A percentile compares a stretch with the other conserved stretches of the same genome.
Evolutionary conservation across 441 rosid species (phyloP).

Genomic region (Geranium incanum): DNA sequence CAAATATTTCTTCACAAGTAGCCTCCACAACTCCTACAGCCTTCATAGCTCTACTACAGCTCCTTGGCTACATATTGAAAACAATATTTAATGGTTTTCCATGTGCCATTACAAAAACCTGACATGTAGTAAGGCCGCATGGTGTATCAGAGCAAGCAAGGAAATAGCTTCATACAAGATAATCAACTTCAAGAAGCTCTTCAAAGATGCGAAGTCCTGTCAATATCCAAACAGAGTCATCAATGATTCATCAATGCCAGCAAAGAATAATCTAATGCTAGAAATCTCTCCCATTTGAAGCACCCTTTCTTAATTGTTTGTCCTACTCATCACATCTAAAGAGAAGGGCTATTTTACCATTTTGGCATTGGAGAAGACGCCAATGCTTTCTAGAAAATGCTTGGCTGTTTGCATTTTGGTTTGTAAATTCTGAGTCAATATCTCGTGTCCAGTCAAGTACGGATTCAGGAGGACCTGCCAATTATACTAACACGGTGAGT

Average conservation of each 20-base stretch:
- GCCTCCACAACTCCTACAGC: conserved; percentile 99
- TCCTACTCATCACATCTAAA: not conserved
- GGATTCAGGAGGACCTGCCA: conserved; percentile 83
- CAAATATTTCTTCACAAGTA: conserved; percentile 94
- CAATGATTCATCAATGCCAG: conserved; percentile 13
- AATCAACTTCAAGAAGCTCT: conserved; percentile 98
- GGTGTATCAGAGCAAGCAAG: conserved; percentile 16
- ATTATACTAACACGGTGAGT: conserved; percentile 27
- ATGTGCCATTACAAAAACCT: conserved; percentile 19
- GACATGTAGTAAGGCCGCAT: conserved; percentile 19
- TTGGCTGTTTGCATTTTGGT: conserved; percentile 72
- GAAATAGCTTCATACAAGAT: conserved; percentile 61
- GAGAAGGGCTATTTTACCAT: conserved; percentile 41
- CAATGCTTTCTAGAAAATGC: conserved; percentile 95
- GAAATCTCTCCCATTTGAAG: not conserved
- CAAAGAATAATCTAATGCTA: conserved; percentile 9
- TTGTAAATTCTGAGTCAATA: conserved; percentile 62
- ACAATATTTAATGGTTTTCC: conserved; percentile 21
- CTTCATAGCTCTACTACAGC: conserved; percentile 99
- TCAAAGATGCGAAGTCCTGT: conserved; percentile 99
- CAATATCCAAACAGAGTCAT: conserved; percentile 18
- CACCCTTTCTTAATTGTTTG: not conserved
- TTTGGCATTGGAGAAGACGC: conserved; percentile 99
- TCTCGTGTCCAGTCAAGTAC: conserved; percentile 90
- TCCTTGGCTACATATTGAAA: conserved; percentile 76